Conservation (phyloP, 768 basidiomycete genomes). For the Hypholoma sublateritium region DNA sequence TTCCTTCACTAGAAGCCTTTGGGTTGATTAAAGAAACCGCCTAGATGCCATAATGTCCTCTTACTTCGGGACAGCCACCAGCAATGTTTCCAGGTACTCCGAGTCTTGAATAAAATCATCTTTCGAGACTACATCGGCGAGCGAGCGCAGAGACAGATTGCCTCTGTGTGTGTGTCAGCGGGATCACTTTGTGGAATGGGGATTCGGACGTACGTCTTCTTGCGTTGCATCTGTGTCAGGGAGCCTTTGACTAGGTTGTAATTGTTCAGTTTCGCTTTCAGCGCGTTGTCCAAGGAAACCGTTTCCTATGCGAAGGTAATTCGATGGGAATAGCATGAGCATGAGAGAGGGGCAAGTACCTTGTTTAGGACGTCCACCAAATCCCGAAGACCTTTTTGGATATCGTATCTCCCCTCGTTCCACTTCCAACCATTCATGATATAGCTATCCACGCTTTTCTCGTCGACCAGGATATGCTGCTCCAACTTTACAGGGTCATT, state of each 20-base stretch:
- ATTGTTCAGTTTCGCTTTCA: conserved; percentile 87
- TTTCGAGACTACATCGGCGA: conserved; percentile 80
- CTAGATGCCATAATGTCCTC: conserved; percentile 21
- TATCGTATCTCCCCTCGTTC: conserved; percentile 90
- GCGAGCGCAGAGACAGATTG: conserved; percentile 88
- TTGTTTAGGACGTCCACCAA: conserved; percentile 84
- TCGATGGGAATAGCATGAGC: conserved; percentile 3
- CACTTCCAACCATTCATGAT: conserved; percentile 84
- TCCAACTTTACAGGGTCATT: conserved; percentile 78
- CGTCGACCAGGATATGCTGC: conserved; percentile 80
- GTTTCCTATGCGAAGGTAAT: conserved; percentile 66
- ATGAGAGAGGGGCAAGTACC: conserved; percentile 41
- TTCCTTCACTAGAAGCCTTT: conserved; percentile 77
- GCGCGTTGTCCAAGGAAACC: conserved; percentile 88
- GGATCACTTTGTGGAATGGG: background rate
- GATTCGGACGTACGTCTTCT: conserved; percentile 66
- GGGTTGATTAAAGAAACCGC: conserved; percentile 27
- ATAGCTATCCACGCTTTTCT: conserved; percentile 76
- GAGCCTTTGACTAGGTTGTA: conserved; percentile 96
- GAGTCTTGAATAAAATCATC: conserved; percentile 85
- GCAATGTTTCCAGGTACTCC: conserved; percentile 89
- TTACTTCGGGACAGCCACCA: conserved; percentile 95
- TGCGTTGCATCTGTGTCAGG: conserved; percentile 88
- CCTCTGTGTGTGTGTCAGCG: conserved; percentile 53
- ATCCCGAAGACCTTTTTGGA: conserved; percentile 79